Evolutionary conservation across 1,139 yeast species (phyloP).

Genomic region (Meyerozyma smithsonii): DNA sequence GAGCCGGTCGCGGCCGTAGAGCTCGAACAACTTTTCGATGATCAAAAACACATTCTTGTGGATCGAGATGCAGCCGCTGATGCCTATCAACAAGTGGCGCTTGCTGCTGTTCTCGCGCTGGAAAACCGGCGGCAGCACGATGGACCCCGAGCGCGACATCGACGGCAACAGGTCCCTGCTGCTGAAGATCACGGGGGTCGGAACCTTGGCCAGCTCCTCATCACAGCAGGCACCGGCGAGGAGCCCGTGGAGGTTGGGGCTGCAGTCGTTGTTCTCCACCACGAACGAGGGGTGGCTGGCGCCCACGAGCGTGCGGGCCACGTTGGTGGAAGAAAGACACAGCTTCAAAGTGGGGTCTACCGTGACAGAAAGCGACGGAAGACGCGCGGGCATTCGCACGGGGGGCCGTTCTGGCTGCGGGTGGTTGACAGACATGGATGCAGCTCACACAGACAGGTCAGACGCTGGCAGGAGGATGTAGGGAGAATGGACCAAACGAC

Average conservation of each 20-base stretch:
- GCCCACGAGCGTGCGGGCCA: slow-evolving; percentile 2
- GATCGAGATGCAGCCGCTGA: slow-evolving; percentile 25
- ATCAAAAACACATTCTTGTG: slow-evolving; percentile 22
- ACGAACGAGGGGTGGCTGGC: slow-evolving; percentile 18
- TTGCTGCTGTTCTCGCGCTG: slow-evolving; percentile 7
- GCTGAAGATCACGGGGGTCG: background rate
- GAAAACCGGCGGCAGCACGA: background rate
- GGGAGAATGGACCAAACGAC: too few relatives aligned
- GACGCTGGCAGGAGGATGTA: too few relatives aligned
- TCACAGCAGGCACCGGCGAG: background rate
- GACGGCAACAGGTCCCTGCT: background rate
- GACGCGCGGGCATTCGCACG: background rate
- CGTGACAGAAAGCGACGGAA: slow-evolving; percentile 15
- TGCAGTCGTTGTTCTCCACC: slow-evolving; percentile 16
- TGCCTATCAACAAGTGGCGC: slow-evolving; percentile 23
- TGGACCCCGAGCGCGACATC: background rate
- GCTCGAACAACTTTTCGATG: slow-evolving; percentile 24
- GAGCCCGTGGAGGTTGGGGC: slow-evolving; percentile 22
- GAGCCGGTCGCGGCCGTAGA: slow-evolving; percentile 19
- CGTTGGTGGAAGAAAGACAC: slow-evolving; percentile 16
- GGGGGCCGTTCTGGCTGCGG: too few relatives aligned
- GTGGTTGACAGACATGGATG: background rate
- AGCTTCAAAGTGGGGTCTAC: slow-evolving; percentile 21
- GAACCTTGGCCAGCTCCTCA: background rate
- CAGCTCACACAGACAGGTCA: background rate